These are phyloP conservation scores for Fusarium chlamydosporum DNA, from an alignment of 2,329 filamentous ascomycete genomes.

Conservation along the genomic window DNA sequence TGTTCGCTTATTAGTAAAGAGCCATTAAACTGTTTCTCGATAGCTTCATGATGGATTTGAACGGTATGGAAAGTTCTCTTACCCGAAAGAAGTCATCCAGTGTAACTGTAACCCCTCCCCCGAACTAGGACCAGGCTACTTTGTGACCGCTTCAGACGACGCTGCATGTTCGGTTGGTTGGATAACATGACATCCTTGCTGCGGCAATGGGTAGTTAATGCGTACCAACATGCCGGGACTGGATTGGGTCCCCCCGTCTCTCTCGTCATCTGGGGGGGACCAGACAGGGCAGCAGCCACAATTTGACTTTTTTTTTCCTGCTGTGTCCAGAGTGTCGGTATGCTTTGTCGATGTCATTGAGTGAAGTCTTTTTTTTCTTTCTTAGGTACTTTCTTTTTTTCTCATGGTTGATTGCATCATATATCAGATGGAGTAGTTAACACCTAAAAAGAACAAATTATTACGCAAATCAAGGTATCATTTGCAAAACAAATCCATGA, in stretches of 20 bases:
- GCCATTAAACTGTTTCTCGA: background rate
- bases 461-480: constrained; percentile 7
- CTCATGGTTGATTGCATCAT: background rate
- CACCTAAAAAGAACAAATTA: background rate
- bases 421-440: background rate
- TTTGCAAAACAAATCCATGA: background rate
- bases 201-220: constrained; percentile 3
- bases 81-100: background rate
- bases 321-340: constrained; percentile 16
- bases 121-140: no score
- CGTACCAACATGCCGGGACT: constrained; percentile 33
- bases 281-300: constrained; percentile 12
- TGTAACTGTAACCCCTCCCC: constrained; percentile 1
- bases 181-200: constrained; percentile 12
- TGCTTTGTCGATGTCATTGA: background rate
- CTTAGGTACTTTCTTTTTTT: no score
- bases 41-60: background rate
- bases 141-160: background rate
- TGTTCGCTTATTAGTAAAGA: background rate
- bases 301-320: background rate
- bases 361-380: background rate
- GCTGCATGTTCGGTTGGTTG: constrained; percentile 5
- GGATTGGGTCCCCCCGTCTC: constrained; percentile 5
- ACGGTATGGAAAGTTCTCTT: background rate
- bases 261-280: constrained; percentile 18